These are phyloP conservation scores for Primulina tabacum DNA, from an alignment of 257 asterid genomes.

Conservation along the genomic window DNA sequence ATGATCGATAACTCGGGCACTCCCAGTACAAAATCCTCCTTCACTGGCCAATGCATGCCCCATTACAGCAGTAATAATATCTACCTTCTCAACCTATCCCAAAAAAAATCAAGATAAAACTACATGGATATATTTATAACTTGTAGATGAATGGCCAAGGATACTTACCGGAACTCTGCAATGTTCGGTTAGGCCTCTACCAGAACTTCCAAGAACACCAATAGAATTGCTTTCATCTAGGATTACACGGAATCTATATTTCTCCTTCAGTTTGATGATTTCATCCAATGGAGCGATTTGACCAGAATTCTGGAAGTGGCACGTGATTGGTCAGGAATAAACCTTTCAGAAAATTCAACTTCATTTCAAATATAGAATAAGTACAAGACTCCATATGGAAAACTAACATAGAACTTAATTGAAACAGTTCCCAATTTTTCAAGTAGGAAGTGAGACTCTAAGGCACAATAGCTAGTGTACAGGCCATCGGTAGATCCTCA, in stretches of 20 bases:
- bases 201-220: conserved; percentile 90
- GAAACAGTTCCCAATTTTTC: conserved; percentile 11
- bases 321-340: conserved; percentile 19
- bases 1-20: conserved; percentile 85
- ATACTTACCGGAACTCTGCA: conserved; percentile 65
- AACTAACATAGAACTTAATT: background rate
- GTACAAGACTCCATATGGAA: background rate
- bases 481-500: background rate
- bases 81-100: conserved; percentile 80
- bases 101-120: conserved; percentile 21
- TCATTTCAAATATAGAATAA: background rate
- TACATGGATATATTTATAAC: conserved; percentile 22
- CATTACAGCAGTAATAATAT: conserved; percentile 89
- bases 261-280: conserved; percentile 77
- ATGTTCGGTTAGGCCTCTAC: conserved; percentile 89
- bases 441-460: background rate
- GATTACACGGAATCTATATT: conserved; percentile 77
- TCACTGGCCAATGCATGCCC: conserved; percentile 95
- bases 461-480: background rate
- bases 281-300: conserved; percentile 88
- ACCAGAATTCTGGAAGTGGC: conserved; percentile 75
- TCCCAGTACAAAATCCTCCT: conserved; percentile 99
- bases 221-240: conserved; percentile 89
- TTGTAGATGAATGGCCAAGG: conserved; percentile 20
- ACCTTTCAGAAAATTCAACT: conserved; percentile 15